Conservation (phyloP, 192 early-diverging fungal genomes). For the Umbelopsis vinacea region DNA sequence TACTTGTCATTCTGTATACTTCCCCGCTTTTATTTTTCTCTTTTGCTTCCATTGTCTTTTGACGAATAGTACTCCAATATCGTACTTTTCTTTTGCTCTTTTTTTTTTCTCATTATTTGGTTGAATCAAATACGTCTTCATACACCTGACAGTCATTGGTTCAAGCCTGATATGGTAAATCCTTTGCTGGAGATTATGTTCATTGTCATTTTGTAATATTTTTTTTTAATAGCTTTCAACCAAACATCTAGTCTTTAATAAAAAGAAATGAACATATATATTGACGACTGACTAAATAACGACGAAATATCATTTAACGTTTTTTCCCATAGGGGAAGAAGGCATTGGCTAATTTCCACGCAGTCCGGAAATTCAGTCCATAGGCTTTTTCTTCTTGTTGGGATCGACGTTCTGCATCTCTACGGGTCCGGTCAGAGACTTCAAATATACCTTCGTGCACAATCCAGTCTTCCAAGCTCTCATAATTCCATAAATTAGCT, state of each 20-base stretch:
- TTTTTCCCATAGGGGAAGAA: background rate
- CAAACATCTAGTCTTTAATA: background rate
- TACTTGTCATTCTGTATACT: slow-evolving; percentile 1
- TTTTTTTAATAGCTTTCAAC: background rate
- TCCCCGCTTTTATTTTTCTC: background rate
- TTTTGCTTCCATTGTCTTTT: background rate
- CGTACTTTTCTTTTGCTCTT: background rate
- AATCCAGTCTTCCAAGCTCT: slow-evolving; percentile 27
- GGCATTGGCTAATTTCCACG: background rate
- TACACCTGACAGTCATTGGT: background rate
- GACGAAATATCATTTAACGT: background rate
- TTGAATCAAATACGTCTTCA: background rate
- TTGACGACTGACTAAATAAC: background rate
- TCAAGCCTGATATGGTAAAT: background rate
- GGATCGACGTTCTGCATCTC: background rate
- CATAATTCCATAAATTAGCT: slow-evolving; percentile 34
- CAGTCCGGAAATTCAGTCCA: slow-evolving; percentile 11
- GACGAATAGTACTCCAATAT: background rate
- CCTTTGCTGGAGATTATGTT: background rate
- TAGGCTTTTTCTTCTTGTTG: slow-evolving; percentile 11
- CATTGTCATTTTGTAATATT: background rate
- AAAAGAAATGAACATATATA: background rate
- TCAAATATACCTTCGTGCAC: slow-evolving; percentile 1
- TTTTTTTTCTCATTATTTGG: background rate
- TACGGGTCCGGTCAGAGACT: slow-evolving; percentile 7